Evolutionary conservation across 176 grass and related monocot species (phyloP).

Genomic region (Rhynchospora tenuis): DNA sequence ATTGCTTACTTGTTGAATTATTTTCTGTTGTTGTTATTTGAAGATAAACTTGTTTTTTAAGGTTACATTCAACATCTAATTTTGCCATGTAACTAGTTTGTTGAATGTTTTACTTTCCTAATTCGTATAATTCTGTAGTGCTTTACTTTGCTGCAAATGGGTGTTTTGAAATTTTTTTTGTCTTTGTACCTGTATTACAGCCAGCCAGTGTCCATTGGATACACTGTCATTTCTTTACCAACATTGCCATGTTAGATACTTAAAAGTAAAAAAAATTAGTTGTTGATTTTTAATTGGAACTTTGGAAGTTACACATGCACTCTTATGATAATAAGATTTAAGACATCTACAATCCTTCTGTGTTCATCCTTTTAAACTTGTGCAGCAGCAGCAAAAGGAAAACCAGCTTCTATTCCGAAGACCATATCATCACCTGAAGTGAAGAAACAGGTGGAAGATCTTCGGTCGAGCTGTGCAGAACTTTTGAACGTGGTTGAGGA

Average conservation of each 20-base stretch:
- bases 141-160: not conserved
- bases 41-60: not conserved
- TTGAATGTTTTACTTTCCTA: too few species aligned
- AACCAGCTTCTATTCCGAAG: not conserved
- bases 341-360: not conserved
- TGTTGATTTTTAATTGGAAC: not conserved
- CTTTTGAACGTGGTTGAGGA: not conserved
- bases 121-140: too few species aligned
- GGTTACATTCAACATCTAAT: not conserved
- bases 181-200: not conserved
- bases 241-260: not conserved
- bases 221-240: not conserved
- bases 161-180: not conserved
- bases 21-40: too few species aligned
- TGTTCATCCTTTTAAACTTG: not conserved
- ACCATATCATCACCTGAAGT: slow-evolving; percentile 4
- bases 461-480: not conserved
- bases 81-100: not conserved
- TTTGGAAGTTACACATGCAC: not conserved
- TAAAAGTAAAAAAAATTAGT: not conserved
- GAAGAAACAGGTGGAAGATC: not conserved
- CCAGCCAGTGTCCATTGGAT: not conserved
- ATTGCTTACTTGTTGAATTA: not conserved
- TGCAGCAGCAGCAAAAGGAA: not conserved
- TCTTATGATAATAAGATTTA: not conserved